Evolutionary conservation across 2,329 filamentous ascomycete genomes (phyloP), one percentile per base, ranked within the genome.

Genomic region (Talaromyces funiculosus): DNA sequence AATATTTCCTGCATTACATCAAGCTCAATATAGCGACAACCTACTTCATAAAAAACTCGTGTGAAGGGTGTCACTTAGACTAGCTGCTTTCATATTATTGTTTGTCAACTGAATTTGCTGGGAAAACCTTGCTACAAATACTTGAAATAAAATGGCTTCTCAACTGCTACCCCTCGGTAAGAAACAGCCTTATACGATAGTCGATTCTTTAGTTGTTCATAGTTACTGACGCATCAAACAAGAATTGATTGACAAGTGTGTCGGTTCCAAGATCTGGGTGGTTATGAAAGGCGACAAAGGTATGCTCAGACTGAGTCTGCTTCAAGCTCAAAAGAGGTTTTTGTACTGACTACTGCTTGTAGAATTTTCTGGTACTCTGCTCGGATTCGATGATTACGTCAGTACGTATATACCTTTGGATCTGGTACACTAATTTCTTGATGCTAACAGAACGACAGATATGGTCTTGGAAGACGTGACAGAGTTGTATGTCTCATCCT

Each of bases 261-360:
- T 99, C 66, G 94, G 94, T 64, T 97, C 92, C 59, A 89, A 89
- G 70, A 97, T 99, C 76, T 97, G 93, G 92, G 92, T 99, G 65
- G 86, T 99, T 70, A 99, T 99, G 94, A 99, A 99, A 79, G 91
- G 92, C 67, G 94, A 97, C 74, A 97, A 97, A 82, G 94, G 94
- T 96, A 78, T 37, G 74, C 63, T 40, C 47, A 40, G n/a, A 33
- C 26, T 24, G 20, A 38, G 6, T 18, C 4, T 24, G 51, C 33
- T 37, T 54, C 51, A 40, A 26, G 33, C 33, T 54, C 20, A 26
- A 26, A 22, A 51, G 29, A 33, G 4, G 10, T 10, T 20, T 33
- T 51, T 18, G 12, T 33, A 37, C 53, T 57, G 43, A 61, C 24
- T 8, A 53, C 26, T 18, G 20, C 9, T 18, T 18, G 38, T 73